Conservation (phyloP, 2,329 filamentous ascomycete species). For the Sporothrix humicola region DNA sequence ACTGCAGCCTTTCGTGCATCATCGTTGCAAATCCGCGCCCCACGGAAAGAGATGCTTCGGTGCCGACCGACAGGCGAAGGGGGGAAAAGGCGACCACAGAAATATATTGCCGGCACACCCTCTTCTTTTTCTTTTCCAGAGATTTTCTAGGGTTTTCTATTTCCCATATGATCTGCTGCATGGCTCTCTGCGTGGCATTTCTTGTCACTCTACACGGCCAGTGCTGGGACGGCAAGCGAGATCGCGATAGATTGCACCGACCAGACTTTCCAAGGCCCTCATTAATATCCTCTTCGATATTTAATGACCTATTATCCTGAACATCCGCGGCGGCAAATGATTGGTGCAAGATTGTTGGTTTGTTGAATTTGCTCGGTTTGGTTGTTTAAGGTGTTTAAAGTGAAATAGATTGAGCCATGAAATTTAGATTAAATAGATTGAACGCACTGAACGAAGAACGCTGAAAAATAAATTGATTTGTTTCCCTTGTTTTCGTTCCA, state of each 20-base stretch:
- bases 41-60: conserved; percentile 15
- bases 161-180: conserved; percentile 28
- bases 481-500: not conserved
- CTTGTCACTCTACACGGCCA: no score
- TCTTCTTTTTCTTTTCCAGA: not conserved
- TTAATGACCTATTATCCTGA: no score
- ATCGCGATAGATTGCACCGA: conserved; percentile 25
- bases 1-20: not conserved
- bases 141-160: conserved; percentile 10
- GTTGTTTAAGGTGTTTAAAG: not conserved
- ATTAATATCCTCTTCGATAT: no score
- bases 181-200: not conserved
- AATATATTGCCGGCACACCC: conserved; percentile 8
- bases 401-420: not conserved
- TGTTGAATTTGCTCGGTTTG: not conserved
- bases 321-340: conserved; percentile 1
- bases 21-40: not conserved
- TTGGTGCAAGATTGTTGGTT: conserved; percentile 18
- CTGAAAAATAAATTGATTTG: conserved; percentile 11
- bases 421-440: not conserved
- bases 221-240: conserved; percentile 19
- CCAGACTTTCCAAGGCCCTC: not conserved
- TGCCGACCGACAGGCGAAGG: conserved; percentile 24
- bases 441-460: not conserved
- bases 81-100: not conserved